phyloP scores from a whole-genome alignment of 1,284 basidiomycete species.

The Phlebopus sp. region DNA sequence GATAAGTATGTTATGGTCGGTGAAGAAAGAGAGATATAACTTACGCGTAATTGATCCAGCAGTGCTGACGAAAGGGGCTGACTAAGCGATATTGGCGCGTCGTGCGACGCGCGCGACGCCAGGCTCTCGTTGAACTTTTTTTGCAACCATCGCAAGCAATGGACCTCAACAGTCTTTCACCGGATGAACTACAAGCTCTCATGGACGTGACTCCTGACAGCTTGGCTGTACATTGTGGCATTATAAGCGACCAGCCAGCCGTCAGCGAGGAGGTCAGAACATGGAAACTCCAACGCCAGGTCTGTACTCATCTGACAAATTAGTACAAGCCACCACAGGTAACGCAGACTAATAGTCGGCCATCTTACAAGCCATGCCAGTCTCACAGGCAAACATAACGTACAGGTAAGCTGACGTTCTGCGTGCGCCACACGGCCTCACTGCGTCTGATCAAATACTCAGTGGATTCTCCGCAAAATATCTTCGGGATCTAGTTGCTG shows the following conservation, averaged over 20 bases:
- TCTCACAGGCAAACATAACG: slow-evolving; percentile 14
- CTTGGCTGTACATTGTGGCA: slow-evolving; percentile 21
- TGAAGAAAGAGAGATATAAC: no score
- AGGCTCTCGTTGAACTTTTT: no score
- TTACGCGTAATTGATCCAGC: no score
- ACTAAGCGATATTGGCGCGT: no score
- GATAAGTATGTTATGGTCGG: no score
- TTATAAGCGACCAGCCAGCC: slow-evolving; percentile 15
- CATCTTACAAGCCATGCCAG: slow-evolving; percentile 20
- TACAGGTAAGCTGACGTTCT: slow-evolving; percentile 18
- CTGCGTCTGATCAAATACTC: background rate
- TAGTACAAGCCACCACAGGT: background rate
- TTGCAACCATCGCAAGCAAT: no score
- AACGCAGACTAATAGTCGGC: slow-evolving; percentile 17
- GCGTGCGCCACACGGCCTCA: background rate
- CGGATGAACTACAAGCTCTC: no score
- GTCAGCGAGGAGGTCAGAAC: slow-evolving; percentile 10
- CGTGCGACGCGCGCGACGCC: no score
- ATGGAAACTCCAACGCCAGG: slow-evolving; percentile 15
- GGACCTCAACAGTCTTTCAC: no score
- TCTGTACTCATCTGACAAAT: background rate
- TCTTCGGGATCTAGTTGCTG: slow-evolving; percentile 32
- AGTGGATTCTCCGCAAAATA: slow-evolving; percentile 42
- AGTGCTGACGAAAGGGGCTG: no score
- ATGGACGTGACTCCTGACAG: no score